Percentiles rank a stretch among this genome's conserved stretches.
These are phyloP conservation scores for Stemphylium lycopersici DNA, from an alignment of 2,329 filamentous ascomycete species.

Conservation along the genomic window DNA sequence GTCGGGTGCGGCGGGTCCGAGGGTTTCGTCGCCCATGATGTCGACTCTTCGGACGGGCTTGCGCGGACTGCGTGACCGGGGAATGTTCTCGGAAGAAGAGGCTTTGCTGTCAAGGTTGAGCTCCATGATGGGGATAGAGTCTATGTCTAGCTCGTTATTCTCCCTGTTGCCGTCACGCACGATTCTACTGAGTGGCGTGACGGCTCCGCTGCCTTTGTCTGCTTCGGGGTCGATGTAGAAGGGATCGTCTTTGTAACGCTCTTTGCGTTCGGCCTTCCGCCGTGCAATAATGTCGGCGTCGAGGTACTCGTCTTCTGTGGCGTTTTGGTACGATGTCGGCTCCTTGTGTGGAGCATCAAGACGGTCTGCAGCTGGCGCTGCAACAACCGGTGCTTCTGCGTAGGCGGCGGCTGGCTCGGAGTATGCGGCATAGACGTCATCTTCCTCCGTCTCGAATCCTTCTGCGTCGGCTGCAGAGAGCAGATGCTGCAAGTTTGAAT, in stretches of 20 bases:
- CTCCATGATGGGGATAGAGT: slow-evolving; percentile 95
- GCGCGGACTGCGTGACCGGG: slow-evolving; percentile 36
- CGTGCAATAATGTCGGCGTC: slow-evolving; percentile 76
- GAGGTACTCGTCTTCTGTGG: slow-evolving; percentile 60
- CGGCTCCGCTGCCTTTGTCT: slow-evolving; percentile 62
- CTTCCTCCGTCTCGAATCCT: slow-evolving; percentile 50
- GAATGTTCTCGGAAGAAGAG: slow-evolving; percentile 26
- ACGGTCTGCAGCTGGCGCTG: slow-evolving; percentile 51
- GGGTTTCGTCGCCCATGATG: slow-evolving; percentile 56
- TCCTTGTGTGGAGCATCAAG: slow-evolving; percentile 49
- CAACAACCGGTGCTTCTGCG: slow-evolving; percentile 18
- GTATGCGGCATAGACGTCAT: slow-evolving; percentile 56
- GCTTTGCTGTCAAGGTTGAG: slow-evolving; percentile 68
- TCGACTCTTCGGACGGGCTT: slow-evolving; percentile 49
- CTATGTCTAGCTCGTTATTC: slow-evolving; percentile 80
- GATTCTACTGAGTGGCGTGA: slow-evolving; percentile 81
- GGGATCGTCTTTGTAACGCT: slow-evolving; percentile 89
- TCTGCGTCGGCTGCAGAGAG: slow-evolving; percentile 61
- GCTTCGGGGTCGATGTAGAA: slow-evolving; percentile 77
- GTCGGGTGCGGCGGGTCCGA: slow-evolving; percentile 47
- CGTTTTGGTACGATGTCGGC: slow-evolving; percentile 54
- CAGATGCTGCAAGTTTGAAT: slow-evolving; percentile 71
- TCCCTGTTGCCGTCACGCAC: slow-evolving; percentile 69
- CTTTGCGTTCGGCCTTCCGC: slow-evolving; percentile 75
- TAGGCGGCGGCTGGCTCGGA: slow-evolving; percentile 48